A percentile compares a stretch with the other conserved stretches of the same genome.
Evolutionary conservation across 2,329 filamentous ascomycete species (phyloP).

Genomic region (Sphaerulina vaccinii): DNA sequence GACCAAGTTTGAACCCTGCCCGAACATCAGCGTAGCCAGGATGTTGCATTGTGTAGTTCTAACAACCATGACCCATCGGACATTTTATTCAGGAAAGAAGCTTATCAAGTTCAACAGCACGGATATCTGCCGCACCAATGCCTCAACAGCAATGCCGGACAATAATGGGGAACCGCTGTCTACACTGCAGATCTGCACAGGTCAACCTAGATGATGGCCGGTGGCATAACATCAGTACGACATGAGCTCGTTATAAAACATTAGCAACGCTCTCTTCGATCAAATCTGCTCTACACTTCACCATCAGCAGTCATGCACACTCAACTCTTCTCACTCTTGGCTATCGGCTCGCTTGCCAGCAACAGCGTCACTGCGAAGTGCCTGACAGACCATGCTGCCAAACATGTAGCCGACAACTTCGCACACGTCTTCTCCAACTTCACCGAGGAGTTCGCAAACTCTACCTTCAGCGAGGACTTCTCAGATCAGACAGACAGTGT

Average conservation of each 20-base stretch:
- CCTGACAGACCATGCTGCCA: slow-evolving; percentile 16
- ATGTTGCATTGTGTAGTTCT: not conserved
- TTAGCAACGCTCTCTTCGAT: too few relatives aligned
- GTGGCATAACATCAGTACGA: too few relatives aligned
- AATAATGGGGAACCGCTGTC: not conserved
- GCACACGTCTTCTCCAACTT: slow-evolving; percentile 29
- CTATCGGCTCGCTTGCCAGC: not conserved
- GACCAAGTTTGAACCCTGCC: not conserved
- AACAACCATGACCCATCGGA: not conserved
- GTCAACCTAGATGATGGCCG: not conserved
- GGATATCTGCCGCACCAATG: not conserved
- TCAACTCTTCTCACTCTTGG: not conserved
- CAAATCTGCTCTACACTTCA: not conserved
- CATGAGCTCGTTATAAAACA: too few relatives aligned
- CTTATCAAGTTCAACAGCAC: not conserved
- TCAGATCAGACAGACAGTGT: slow-evolving; percentile 33
- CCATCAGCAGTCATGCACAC: not conserved
- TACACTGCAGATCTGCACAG: not conserved
- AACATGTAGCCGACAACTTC: slow-evolving; percentile 29
- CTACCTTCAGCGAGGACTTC: slow-evolving; percentile 22
- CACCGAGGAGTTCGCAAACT: slow-evolving; percentile 24
- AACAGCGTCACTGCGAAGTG: not conserved
- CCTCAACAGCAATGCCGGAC: not conserved
- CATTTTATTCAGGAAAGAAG: slow-evolving; percentile 3
- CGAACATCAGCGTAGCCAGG: not conserved